Evolutionary conservation across 148 eudicot genomes (phyloP).

Genomic region (Simmondsia chinensis): DNA sequence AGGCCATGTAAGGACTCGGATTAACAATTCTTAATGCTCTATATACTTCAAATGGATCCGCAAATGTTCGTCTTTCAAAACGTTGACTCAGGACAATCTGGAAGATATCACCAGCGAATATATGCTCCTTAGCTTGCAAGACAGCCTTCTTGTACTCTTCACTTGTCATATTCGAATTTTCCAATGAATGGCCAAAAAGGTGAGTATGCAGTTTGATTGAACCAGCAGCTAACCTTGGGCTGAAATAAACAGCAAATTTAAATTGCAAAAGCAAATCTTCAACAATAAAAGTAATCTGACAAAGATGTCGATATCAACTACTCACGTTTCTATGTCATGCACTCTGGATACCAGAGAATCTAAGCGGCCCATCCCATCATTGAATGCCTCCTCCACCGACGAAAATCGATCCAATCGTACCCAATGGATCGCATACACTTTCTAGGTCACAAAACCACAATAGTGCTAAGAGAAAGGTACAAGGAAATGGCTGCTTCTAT

Average conservation of each 20-base stretch:
- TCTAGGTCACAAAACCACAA: conserved; percentile 48
- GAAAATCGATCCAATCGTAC: conserved; percentile 70
- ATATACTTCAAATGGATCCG: conserved; percentile 98
- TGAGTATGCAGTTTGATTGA: conserved; percentile 66
- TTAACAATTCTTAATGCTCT: conserved; percentile 96
- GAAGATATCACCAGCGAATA: conserved; percentile 93
- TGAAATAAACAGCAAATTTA: conserved; percentile 24
- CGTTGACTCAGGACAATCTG: conserved; percentile 97
- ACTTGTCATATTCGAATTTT: conserved; percentile 67
- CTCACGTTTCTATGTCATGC: conserved; percentile 78
- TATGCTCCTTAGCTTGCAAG: conserved; percentile 91
- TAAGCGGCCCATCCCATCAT: conserved; percentile 64
- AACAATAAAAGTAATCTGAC: neutral
- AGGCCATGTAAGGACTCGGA: conserved; percentile 98
- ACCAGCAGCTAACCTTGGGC: conserved; percentile 80
- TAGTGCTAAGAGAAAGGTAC: too few species aligned
- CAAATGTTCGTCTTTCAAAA: conserved; percentile 93
- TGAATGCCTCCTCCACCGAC: conserved; percentile 70
- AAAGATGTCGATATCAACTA: neutral
- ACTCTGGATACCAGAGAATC: conserved; percentile 64
- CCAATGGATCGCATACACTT: conserved; percentile 85
- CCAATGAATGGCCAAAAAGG: conserved; percentile 64
- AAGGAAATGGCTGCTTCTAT: too few species aligned
- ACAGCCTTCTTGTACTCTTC: conserved; percentile 81
- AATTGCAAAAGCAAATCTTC: neutral